phyloP scores from a whole-genome alignment of 345 rosid genomes.

The Diplotaxis tenuifolia region DNA sequence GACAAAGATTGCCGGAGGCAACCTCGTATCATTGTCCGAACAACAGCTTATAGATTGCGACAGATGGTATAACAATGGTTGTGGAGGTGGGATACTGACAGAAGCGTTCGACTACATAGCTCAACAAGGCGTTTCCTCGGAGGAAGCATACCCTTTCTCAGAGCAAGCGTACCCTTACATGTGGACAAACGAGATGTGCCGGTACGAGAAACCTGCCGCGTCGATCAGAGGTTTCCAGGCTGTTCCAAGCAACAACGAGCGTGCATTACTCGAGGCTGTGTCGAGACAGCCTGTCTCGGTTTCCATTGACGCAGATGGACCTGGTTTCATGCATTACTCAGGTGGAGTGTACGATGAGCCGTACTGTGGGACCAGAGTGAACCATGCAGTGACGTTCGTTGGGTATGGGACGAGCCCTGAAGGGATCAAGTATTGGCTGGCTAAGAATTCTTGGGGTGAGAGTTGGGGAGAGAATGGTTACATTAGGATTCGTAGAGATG shows the following conservation, averaged over 20 bases:
- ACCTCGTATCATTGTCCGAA: conserved; percentile 49
- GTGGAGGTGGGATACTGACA: conserved; percentile 42
- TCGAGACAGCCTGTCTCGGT: conserved; percentile 56
- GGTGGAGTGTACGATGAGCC: conserved; percentile 43
- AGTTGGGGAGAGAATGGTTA: conserved; percentile 1
- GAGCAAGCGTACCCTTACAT: conserved; percentile 46
- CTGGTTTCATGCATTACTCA: conserved; percentile 38
- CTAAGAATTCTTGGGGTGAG: conserved; percentile 4
- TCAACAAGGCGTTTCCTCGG: conserved; percentile 43
- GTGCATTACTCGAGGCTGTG: conserved; percentile 44
- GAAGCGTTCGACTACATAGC: conserved; percentile 48
- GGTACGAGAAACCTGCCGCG: conserved; percentile 1
- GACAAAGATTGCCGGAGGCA: conserved; percentile 36
- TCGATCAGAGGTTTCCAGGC: conserved; percentile 40
- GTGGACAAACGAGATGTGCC: conserved; percentile 36
- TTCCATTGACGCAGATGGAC: conserved; percentile 35
- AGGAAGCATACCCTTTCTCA: conserved; percentile 44
- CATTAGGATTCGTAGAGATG: background rate
- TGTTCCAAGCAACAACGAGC: conserved; percentile 42
- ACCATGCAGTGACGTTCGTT: conserved; percentile 49
- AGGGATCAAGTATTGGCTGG: conserved; percentile 1
- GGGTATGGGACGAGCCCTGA: conserved; percentile 48
- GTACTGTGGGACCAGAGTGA: conserved; percentile 37
- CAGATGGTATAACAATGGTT: conserved; percentile 29
- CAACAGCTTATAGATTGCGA: conserved; percentile 60